A percentile compares a stretch with the other conserved stretches of the same genome.
Conservation (phyloP, 257 asterid species). For the Lycium barbarum region DNA sequence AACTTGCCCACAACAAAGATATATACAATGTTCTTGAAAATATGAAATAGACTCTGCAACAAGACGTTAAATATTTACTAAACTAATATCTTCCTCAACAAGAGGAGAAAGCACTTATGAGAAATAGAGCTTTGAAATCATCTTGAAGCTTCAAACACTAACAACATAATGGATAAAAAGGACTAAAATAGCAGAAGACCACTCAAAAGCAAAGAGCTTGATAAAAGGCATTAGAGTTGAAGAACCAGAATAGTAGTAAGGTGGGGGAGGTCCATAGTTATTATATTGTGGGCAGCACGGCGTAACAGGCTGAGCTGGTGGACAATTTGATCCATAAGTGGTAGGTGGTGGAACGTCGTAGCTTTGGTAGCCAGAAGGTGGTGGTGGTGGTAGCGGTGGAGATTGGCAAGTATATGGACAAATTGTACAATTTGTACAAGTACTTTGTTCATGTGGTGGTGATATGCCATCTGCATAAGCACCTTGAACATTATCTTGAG, state of each 20-base stretch:
- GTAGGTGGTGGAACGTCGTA: conserved; percentile 35
- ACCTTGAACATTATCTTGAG: conserved; percentile 5
- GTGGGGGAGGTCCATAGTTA: conserved; percentile 35
- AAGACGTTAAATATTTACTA: neutral
- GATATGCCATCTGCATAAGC: conserved; percentile 34
- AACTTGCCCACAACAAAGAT: conserved; percentile 13
- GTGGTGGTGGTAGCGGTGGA: conserved; percentile 27
- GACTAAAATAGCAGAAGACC: conserved; percentile 29
- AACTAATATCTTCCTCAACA: neutral
- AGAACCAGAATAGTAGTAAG: conserved; percentile 37
- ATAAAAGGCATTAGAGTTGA: neutral
- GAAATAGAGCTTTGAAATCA: neutral
- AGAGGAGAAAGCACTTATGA: neutral
- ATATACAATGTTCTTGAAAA: neutral
- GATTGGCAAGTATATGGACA: conserved; percentile 41
- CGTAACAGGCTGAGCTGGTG: conserved; percentile 36
- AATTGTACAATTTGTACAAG: conserved; percentile 40
- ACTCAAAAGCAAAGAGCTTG: conserved; percentile 24
- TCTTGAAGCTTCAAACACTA: conserved; percentile 30
- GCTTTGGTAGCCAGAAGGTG: conserved; percentile 25
- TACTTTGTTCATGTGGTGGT: conserved; percentile 24
- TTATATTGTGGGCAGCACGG: conserved; percentile 39
- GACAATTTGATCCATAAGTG: conserved; percentile 37
- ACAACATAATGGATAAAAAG: conserved; percentile 4
- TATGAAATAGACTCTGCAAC: neutral